Conservation (phyloP, 192 early-diverging fungal species). For the Podila epicladia region DNA sequence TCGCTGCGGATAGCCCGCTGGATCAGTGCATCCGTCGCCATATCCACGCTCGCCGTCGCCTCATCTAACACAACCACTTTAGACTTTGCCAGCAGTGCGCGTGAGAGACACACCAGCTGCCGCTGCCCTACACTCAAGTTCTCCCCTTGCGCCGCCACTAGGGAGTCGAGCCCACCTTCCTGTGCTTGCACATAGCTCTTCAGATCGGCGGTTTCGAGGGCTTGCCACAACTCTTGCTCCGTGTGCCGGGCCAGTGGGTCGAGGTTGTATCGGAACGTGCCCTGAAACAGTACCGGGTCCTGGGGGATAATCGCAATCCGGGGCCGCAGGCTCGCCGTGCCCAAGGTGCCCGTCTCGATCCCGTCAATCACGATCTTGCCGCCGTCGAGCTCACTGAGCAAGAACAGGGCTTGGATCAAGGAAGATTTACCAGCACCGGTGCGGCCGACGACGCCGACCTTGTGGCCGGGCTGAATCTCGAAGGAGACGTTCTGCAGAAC, state of each 20-base stretch:
- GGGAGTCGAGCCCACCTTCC: constrained; percentile 74
- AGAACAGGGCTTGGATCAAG: constrained; percentile 79
- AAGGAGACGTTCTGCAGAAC: constrained; percentile 86
- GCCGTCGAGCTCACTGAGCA: constrained; percentile 74
- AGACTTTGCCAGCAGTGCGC: constrained; percentile 75
- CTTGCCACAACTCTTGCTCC: constrained; percentile 75
- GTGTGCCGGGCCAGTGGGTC: constrained; percentile 62
- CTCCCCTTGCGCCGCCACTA: constrained; percentile 79
- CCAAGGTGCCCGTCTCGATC: constrained; percentile 76
- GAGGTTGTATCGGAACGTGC: constrained; percentile 66
- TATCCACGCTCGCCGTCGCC: constrained; percentile 86
- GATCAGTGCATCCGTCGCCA: constrained; percentile 82
- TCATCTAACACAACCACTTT: constrained; percentile 87
- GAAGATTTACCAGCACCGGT: constrained; percentile 90
- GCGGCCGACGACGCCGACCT: constrained; percentile 93
- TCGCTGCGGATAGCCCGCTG: constrained; percentile 74
- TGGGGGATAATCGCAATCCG: constrained; percentile 91
- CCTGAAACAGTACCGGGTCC: constrained; percentile 63
- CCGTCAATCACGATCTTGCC: constrained; percentile 82
- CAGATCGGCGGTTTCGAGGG: constrained; percentile 73
- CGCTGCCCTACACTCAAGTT: constrained; percentile 88
- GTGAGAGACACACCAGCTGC: constrained; percentile 72
- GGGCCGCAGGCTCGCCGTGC: constrained; percentile 78
- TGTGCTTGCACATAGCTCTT: constrained; percentile 70
- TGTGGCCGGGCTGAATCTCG: constrained; percentile 67